A percentile compares a stretch with the other conserved stretches of the same genome.
These are phyloP conservation scores for Tulasnella sp. DNA, from an alignment of 768 basidiomycete genomes.

Conservation along the genomic window DNA sequence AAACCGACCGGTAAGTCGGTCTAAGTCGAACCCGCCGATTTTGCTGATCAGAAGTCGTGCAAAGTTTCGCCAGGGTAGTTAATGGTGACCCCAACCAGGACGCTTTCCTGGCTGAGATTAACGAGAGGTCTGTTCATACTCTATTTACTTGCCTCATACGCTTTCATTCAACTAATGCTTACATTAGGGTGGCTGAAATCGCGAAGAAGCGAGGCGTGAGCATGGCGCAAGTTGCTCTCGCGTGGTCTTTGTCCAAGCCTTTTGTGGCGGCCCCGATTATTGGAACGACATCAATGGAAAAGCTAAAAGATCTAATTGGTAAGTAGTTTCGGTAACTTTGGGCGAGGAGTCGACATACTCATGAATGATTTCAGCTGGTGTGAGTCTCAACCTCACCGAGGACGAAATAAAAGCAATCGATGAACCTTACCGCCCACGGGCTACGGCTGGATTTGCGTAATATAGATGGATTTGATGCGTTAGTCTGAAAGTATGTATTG, in stretches of 20 bases:
- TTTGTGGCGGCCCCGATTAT: slow-evolving; percentile 27
- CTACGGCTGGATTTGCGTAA: slow-evolving; percentile 39
- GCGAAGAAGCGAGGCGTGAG: slow-evolving; percentile 42
- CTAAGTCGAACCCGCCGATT: too few species aligned
- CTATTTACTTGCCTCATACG: not conserved
- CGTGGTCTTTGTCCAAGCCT: slow-evolving; percentile 34
- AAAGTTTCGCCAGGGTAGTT: slow-evolving; percentile 31
- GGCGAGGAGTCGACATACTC: not conserved
- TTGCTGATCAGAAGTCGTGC: not conserved
- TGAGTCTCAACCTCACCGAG: slow-evolving; percentile 39
- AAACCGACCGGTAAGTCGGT: slow-evolving; percentile 14
- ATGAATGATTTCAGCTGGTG: slow-evolving; percentile 2
- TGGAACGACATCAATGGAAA: slow-evolving; percentile 30
- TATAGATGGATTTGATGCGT: not conserved
- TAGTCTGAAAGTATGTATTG: too few species aligned
- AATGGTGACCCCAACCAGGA: slow-evolving; percentile 28
- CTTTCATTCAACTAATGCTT: not conserved
- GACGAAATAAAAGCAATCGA: slow-evolving; percentile 45
- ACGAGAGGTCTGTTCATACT: slow-evolving; percentile 10
- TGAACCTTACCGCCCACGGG: slow-evolving; percentile 43
- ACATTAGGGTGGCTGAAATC: slow-evolving; percentile 39
- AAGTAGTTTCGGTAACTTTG: slow-evolving; percentile 18
- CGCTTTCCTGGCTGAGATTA: slow-evolving; percentile 17
- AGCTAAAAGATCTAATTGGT: slow-evolving; percentile 54
- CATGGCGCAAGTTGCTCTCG: slow-evolving; percentile 45